Percentiles rank a stretch among this genome's conserved stretches.
Evolutionary conservation across 768 basidiomycete species (phyloP).

Genomic region (Gautieria morchelliformis): DNA sequence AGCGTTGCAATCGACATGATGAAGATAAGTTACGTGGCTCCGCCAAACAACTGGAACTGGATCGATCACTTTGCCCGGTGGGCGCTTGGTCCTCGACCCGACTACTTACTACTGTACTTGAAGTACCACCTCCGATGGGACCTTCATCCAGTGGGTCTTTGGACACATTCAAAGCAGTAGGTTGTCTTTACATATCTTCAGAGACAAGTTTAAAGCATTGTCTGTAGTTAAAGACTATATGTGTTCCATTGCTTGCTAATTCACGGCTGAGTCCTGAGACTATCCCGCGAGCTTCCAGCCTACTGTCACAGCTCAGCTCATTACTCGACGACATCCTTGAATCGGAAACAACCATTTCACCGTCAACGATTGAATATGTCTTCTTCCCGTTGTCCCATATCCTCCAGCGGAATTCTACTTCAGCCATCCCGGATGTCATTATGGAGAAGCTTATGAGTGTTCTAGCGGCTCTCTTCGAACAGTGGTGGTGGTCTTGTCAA

Average conservation of each 20-base stretch:
- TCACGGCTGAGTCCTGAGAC: conserved; percentile 52
- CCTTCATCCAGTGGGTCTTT: not conserved
- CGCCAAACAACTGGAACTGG: not conserved
- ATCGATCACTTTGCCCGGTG: too few relatives aligned
- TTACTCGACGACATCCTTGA: conserved; percentile 36
- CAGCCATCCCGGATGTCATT: conserved; percentile 67
- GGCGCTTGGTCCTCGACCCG: too few relatives aligned
- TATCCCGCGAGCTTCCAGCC: conserved; percentile 34
- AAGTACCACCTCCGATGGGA: too few relatives aligned
- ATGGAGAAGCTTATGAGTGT: conserved; percentile 62
- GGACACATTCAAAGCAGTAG: conserved; percentile 4
- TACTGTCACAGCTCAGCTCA: conserved; percentile 45
- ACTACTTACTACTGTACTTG: too few relatives aligned
- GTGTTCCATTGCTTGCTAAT: conserved; percentile 71
- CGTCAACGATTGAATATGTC: conserved; percentile 67
- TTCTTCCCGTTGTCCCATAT: conserved; percentile 85
- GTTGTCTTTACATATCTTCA: not conserved
- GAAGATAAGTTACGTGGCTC: not conserved
- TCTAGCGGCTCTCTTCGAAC: conserved; percentile 48
- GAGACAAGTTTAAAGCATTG: not conserved
- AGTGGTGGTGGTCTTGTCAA: conserved; percentile 85
- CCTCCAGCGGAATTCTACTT: conserved; percentile 62
- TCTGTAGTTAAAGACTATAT: conserved; percentile 51
- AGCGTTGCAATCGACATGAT: conserved; percentile 29
- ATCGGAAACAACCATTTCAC: conserved; percentile 31